Conservation (phyloP, 371 early-diverging fungal genomes). For the Mortierella sp. region DNA sequence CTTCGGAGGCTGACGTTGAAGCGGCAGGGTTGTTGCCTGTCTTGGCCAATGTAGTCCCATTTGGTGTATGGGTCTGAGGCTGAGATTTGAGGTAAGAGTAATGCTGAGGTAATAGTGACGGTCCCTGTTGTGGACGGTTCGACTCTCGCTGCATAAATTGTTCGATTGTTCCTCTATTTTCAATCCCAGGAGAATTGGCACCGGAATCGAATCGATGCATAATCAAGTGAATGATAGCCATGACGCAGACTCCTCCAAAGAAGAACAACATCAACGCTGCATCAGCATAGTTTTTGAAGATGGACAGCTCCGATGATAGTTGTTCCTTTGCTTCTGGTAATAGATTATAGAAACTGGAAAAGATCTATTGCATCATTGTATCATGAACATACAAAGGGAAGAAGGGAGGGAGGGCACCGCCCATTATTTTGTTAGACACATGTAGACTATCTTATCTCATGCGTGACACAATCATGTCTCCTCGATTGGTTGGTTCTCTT, state of each 20-base stretch:
- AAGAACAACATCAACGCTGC: slow-evolving; percentile 46
- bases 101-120: slow-evolving; percentile 7
- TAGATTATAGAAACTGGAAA: slow-evolving; percentile 51
- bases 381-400: neutral
- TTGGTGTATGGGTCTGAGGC: neutral
- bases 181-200: slow-evolving; percentile 39
- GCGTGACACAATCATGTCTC: no score
- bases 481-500: neutral
- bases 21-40: neutral
- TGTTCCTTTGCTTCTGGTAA: slow-evolving; percentile 53
- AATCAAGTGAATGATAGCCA: slow-evolving; percentile 51
- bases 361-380: slow-evolving; percentile 31
- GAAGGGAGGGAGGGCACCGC: neutral
- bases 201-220: slow-evolving; percentile 44
- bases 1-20: slow-evolving; percentile 7
- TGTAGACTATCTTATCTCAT: neutral
- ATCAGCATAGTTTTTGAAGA: slow-evolving; percentile 37
- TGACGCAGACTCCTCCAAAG: slow-evolving; percentile 41
- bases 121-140: neutral
- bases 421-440: neutral
- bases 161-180: slow-evolving; percentile 33
- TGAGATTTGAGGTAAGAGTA: neutral
- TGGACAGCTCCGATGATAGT: slow-evolving; percentile 45
- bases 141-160: slow-evolving; percentile 43
- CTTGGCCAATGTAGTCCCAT: neutral